These are phyloP conservation scores for Glebionis coronaria DNA, from an alignment of 129 eudicot species.

Conservation along the genomic window DNA sequence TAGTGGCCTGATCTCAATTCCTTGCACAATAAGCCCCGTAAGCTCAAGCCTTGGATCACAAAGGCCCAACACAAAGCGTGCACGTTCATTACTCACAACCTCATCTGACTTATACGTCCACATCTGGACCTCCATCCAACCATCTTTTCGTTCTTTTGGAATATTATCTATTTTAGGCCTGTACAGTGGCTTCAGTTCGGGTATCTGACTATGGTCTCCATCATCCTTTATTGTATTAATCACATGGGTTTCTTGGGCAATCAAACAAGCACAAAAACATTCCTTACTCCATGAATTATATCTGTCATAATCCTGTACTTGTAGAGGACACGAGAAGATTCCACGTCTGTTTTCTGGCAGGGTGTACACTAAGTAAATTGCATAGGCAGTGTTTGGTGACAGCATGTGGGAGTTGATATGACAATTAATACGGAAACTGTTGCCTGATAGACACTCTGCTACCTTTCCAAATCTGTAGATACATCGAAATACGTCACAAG, in stretches of 20 bases:
- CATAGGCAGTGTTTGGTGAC: constrained; percentile 20
- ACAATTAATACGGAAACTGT: constrained; percentile 1
- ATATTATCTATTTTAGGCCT: constrained; percentile 16
- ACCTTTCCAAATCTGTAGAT: constrained; percentile 22
- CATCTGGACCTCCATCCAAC: constrained; percentile 25
- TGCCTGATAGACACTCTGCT: constrained; percentile 17
- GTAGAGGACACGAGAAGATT: constrained; percentile 14
- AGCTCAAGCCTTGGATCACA: neutral
- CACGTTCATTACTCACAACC: neutral
- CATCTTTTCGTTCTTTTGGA: constrained; percentile 16
- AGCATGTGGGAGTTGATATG: constrained; percentile 19
- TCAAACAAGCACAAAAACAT: neutral
- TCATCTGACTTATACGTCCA: neutral
- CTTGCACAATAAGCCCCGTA: constrained; percentile 19
- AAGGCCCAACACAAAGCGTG: neutral
- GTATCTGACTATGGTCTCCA: neutral
- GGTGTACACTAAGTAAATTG: constrained; percentile 19
- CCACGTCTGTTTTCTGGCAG: neutral
- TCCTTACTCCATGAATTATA: neutral
- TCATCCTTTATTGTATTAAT: neutral
- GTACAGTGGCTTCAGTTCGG: constrained; percentile 9
- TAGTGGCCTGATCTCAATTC: constrained; percentile 21
- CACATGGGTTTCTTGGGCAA: constrained; percentile 11
- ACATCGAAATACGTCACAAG: neutral
- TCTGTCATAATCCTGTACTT: neutral